Percentiles rank a stretch among this genome's conserved stretches.
Evolutionary conservation across 2,329 filamentous ascomycete genomes (phyloP).

Genomic region (Fusarium sp.): DNA sequence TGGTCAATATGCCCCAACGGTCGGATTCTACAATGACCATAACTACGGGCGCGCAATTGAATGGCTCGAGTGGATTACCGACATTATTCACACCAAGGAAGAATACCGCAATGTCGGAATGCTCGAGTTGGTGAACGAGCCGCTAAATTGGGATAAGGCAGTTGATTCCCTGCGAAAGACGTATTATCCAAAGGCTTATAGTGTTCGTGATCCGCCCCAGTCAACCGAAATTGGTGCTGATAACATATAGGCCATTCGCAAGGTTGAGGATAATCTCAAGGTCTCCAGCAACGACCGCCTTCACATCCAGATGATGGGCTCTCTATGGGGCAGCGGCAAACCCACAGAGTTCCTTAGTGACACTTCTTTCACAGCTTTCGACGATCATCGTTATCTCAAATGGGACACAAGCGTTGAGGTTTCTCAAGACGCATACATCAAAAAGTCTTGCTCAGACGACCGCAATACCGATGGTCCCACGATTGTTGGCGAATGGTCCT

Average conservation of each 20-base stretch:
- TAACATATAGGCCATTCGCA: slow-evolving; percentile 54
- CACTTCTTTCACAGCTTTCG: slow-evolving; percentile 60
- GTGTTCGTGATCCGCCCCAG: background rate
- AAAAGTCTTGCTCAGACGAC: slow-evolving; percentile 60
- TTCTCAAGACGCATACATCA: slow-evolving; percentile 57
- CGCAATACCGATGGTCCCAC: slow-evolving; percentile 54
- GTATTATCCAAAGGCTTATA: slow-evolving; percentile 38
- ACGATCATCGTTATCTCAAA: slow-evolving; percentile 70
- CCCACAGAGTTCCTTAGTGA: slow-evolving; percentile 58
- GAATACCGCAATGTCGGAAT: slow-evolving; percentile 67
- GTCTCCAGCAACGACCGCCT: slow-evolving; percentile 57
- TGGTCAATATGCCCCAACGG: slow-evolving; percentile 48
- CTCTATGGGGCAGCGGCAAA: slow-evolving; percentile 66
- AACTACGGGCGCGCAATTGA: slow-evolving; percentile 66
- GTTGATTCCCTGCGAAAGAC: slow-evolving; percentile 33
- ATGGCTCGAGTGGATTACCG: slow-evolving; percentile 67
- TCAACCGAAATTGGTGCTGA: background rate
- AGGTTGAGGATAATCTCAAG: slow-evolving; percentile 56
- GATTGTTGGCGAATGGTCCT: slow-evolving; percentile 69
- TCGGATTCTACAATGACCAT: slow-evolving; percentile 67
- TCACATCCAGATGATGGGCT: slow-evolving; percentile 63
- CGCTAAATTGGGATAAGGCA: slow-evolving; percentile 32
- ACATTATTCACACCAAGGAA: slow-evolving; percentile 59
- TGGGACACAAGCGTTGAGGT: slow-evolving; percentile 53
- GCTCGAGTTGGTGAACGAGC: slow-evolving; percentile 59